Percentiles rank a stretch among this genome's conserved stretches.
Conservation (phyloP, 2,329 filamentous ascomycete species). For the Samsoniella hepiali region DNA sequence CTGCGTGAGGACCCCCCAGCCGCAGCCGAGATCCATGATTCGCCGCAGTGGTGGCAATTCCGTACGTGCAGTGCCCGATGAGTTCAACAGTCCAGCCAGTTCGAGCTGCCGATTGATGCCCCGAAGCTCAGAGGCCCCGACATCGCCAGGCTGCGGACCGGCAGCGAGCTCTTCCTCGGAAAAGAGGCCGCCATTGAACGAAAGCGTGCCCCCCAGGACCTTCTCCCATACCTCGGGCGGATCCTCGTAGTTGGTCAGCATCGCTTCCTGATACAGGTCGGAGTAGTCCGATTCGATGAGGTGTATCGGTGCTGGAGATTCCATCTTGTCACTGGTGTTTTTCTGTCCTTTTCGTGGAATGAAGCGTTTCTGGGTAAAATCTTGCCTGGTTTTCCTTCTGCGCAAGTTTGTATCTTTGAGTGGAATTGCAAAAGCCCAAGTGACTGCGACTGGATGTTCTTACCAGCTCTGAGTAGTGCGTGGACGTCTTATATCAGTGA, state of each 20-base stretch:
- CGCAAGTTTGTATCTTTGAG: no score
- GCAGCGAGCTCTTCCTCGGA: background rate
- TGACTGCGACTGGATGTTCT: no score
- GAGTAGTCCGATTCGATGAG: background rate
- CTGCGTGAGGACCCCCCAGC: slow-evolving; percentile 15
- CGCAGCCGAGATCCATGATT: slow-evolving; percentile 16
- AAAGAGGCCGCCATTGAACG: background rate
- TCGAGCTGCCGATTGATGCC: slow-evolving; percentile 13
- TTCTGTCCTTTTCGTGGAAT: background rate
- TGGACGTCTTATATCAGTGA: no score
- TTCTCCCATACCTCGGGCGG: slow-evolving; percentile 14
- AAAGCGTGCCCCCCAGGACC: background rate
- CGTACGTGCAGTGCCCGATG: no score
- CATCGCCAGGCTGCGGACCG: slow-evolving; percentile 8
- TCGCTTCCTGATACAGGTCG: slow-evolving; percentile 13
- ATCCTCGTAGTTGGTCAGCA: slow-evolving; percentile 14
- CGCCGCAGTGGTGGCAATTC: background rate
- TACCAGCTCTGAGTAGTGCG: no score
- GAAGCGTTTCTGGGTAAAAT: no score
- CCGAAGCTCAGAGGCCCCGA: background rate
- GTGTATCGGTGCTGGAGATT: background rate
- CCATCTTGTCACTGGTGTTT: background rate
- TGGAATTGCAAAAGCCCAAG: no score
- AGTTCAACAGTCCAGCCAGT: slow-evolving; percentile 4
- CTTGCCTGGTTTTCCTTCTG: no score